These are phyloP conservation scores for Bipolaris sorokiniana DNA, from an alignment of 2,329 filamentous ascomycete species.

Conservation along the genomic window DNA sequence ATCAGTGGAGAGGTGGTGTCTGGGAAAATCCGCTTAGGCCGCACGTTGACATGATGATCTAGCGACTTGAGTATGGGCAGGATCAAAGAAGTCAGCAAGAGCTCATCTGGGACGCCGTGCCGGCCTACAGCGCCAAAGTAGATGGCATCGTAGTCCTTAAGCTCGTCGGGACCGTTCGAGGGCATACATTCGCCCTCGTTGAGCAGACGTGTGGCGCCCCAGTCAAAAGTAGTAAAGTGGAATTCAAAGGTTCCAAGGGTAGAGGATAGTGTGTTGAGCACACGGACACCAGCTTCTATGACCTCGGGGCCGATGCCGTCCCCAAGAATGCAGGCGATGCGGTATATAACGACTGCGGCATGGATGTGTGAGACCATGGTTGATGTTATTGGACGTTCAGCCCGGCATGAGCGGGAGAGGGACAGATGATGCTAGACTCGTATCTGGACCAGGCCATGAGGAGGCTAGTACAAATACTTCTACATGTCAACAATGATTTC, in stretches of 20 bases:
- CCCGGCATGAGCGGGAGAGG: not conserved
- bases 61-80: not conserved
- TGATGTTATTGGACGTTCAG: not conserved
- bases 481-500: too few species aligned
- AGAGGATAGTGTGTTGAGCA: slow-evolving; percentile 39
- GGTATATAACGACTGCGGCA: slow-evolving; percentile 37
- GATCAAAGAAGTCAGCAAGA: not conserved
- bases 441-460: not conserved
- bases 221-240: not conserved
- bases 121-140: not conserved
- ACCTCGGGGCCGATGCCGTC: slow-evolving; percentile 42
- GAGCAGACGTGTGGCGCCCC: not conserved
- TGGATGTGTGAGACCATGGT: slow-evolving; percentile 37
- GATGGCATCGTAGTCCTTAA: not conserved
- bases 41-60: not conserved
- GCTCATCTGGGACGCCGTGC: not conserved
- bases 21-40: not conserved
- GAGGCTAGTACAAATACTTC: too few species aligned
- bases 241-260: not conserved
- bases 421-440: not conserved
- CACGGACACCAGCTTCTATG: slow-evolving; percentile 34
- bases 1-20: not conserved
- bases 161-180: not conserved
- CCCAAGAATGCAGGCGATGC: slow-evolving; percentile 42
- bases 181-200: not conserved